These are phyloP conservation scores for Plectosphaerella cucumerina DNA, from an alignment of 2,329 filamentous ascomycete species.

Conservation along the genomic window DNA sequence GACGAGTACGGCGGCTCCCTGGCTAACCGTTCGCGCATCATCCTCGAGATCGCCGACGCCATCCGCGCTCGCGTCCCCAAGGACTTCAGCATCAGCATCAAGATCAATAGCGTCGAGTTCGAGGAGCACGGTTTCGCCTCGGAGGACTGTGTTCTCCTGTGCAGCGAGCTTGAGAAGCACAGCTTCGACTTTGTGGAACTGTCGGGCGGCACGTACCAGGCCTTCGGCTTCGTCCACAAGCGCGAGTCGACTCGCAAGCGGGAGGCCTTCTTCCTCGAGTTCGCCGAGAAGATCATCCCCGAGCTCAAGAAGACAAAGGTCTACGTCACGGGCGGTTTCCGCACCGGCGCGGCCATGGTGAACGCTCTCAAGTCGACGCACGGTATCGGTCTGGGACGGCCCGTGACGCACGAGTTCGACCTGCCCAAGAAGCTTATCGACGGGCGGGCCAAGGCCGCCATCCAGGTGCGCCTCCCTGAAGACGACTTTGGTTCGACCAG, in stretches of 20 bases:
- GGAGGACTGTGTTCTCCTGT: constrained; percentile 45
- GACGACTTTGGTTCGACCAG: constrained; percentile 41
- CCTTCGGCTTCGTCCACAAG: constrained; percentile 44
- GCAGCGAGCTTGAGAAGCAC: constrained; percentile 40
- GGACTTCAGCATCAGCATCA: constrained; percentile 47
- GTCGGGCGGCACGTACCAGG: constrained; percentile 56
- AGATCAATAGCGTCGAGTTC: constrained; percentile 56
- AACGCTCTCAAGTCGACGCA: constrained; percentile 53
- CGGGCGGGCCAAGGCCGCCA: constrained; percentile 40
- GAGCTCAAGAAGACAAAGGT: constrained; percentile 44
- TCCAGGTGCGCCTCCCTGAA: constrained; percentile 42
- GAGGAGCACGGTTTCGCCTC: constrained; percentile 47
- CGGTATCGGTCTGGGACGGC: constrained; percentile 51
- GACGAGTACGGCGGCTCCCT: constrained; percentile 43
- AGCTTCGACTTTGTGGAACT: constrained; percentile 56
- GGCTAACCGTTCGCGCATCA: constrained; percentile 40
- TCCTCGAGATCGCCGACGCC: constrained; percentile 39
- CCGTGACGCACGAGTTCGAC: constrained; percentile 25
- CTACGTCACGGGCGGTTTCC: constrained; percentile 57
- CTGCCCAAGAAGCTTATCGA: constrained; percentile 21
- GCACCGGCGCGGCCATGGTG: constrained; percentile 52
- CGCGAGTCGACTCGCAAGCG: constrained; percentile 50
- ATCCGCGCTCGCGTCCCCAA: constrained; percentile 24
- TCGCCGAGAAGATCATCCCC: constrained; percentile 47
- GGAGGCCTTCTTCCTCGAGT: constrained; percentile 58